Evolutionary conservation across 1,139 yeast species (phyloP), one percentile per base, ranked within the genome.

Genomic region (Zygoascus sp.): DNA sequence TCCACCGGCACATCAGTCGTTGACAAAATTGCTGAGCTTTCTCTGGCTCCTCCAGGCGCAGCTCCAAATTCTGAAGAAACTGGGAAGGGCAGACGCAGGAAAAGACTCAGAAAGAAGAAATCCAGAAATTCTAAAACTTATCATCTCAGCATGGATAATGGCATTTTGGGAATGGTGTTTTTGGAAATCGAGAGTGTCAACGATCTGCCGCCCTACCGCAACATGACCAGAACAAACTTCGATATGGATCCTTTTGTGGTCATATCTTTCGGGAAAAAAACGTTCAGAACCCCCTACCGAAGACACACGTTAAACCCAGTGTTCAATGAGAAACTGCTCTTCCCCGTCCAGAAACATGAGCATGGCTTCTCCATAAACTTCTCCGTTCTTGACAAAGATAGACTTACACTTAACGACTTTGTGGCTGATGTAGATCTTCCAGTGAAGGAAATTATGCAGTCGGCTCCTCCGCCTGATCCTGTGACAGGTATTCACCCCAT

Each of bases 211-310:
- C 77, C 52, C 5, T 50, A 59, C 42, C 54, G 63, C 13, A 64
- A 67, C 40, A 56, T 68, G 51, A 68, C 83, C 1, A 72, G 90
- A 17, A 79, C 89, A 17, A 82, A 92, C 0, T 92, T 83, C 59
- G 96, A 89, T 63, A 87, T 92, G 95, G 98, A 92, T 60, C 97
- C 98, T 0, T 92, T 90, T 67, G 95, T 90, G 5, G 92, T 90
- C 15, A 82, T 87, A 0, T 82, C 96, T 0, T 88, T 90, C 64
- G 97, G 97, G 10, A 83, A 86, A 59, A 83, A 84, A 53, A 88
- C 94, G 0, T 90, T 80, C 63, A 77, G 95, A 55, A 89, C 97
- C 0, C 83, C 92, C 20, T 84, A 89, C 81, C 78, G 82, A 57
- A 77, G 88, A 23, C 97, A 90, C 61, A 83, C 87, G 1, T 66